A percentile compares a stretch with the other conserved stretches of the same genome.
phyloP scores from a whole-genome alignment of 768 basidiomycete genomes.

The Tricholoma hemisulphureum region DNA sequence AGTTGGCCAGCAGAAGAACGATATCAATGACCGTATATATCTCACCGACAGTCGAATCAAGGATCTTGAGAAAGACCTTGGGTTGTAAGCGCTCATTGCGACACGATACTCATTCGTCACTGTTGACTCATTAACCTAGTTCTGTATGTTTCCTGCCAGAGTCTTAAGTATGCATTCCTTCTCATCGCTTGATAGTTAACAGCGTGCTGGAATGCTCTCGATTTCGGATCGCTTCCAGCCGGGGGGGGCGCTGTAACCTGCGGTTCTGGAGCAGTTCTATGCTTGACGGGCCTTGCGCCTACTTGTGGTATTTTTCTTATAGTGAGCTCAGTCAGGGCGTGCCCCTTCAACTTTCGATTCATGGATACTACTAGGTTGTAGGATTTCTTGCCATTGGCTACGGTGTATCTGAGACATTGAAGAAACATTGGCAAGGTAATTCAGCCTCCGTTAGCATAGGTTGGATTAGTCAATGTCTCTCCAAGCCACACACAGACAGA shows the following conservation, averaged over 20 bases:
- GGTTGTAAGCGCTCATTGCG: background rate
- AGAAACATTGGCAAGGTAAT: background rate
- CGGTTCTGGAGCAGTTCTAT: background rate
- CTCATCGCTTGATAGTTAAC: background rate
- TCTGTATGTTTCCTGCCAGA: no score
- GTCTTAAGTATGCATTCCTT: background rate
- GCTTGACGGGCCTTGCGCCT: background rate
- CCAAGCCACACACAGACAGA: background rate
- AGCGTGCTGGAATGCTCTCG: background rate
- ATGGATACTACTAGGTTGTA: background rate
- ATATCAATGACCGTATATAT: background rate
- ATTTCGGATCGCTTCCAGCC: background rate
- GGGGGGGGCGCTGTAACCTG: background rate
- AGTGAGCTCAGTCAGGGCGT: background rate
- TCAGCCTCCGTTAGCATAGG: background rate
- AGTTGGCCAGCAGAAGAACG: background rate
- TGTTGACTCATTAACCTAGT: no score
- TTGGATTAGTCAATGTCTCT: background rate
- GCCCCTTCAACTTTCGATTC: background rate
- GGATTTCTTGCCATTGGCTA: background rate
- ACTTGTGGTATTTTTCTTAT: background rate
- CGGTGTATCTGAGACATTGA: background rate
- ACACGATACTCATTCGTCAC: background rate
- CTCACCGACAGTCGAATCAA: no score
- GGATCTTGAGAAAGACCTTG: background rate